Evolutionary conservation across 2,329 filamentous ascomycete genomes (phyloP).

Genomic region (Colletotrichum shisoi): DNA sequence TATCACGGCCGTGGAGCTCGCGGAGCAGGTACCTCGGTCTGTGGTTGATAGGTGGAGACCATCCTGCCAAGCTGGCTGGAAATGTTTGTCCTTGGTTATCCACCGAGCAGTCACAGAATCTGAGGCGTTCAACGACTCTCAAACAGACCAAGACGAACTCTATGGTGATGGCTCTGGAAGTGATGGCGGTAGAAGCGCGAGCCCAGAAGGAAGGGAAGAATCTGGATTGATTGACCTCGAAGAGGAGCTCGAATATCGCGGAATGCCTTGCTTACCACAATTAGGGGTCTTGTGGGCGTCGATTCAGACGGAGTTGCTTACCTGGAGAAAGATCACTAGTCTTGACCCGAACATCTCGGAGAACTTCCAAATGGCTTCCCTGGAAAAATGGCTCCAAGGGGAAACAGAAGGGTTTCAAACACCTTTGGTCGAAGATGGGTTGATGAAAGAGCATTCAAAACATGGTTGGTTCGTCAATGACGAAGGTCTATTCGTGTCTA

Average conservation of each 20-base stretch:
- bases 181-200: no score
- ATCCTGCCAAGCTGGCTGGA: constrained; percentile 11
- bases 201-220: no score
- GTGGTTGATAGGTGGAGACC: neutral
- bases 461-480: constrained; percentile 18
- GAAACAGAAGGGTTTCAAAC: constrained; percentile 11
- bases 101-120: no score
- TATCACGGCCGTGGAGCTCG: neutral
- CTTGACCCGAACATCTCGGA: constrained; percentile 35
- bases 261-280: constrained; percentile 21
- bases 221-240: no score
- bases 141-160: no score
- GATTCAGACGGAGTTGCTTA: constrained; percentile 50
- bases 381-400: constrained; percentile 14
- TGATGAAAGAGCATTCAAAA: neutral
- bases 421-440: neutral
- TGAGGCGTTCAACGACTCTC: no score
- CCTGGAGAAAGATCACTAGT: constrained; percentile 47
- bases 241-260: no score
- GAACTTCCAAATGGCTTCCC: neutral
- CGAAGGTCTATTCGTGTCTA: neutral
- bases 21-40: neutral
- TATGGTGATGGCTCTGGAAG: no score
- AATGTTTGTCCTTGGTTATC: constrained; percentile 3
- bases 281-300: constrained; percentile 47